Conservation (phyloP, 1,284 basidiomycete species). For the Bondarzewia mesenterica region DNA sequence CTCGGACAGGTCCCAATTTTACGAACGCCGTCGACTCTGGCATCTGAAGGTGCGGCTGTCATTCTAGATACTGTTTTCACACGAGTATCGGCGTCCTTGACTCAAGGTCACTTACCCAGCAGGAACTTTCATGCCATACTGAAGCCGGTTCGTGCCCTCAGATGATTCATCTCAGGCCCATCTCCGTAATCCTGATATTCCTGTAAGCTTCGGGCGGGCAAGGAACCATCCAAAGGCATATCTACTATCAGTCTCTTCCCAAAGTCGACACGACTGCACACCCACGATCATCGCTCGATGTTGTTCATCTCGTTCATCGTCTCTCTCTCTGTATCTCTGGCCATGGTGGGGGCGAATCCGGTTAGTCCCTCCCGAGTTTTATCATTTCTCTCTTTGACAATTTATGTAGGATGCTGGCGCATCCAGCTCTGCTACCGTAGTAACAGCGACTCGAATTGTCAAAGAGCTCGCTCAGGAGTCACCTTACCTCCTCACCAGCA, state of each 20-base stretch:
- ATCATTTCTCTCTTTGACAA: background rate
- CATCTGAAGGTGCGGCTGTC: too few species aligned
- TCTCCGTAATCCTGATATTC: background rate
- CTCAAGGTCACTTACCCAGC: background rate
- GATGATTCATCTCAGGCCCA: background rate
- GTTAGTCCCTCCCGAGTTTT: background rate
- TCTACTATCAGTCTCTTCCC: background rate
- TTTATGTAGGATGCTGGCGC: background rate
- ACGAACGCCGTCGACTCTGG: too few species aligned
- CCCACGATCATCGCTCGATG: background rate
- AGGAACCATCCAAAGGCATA: background rate
- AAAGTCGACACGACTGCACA: background rate
- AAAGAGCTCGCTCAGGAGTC: background rate
- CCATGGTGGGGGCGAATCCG: background rate
- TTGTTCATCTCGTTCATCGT: background rate
- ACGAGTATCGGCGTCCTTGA: too few species aligned
- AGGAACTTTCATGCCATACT: background rate
- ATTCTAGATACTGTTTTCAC: too few species aligned
- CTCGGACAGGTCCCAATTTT: too few species aligned
- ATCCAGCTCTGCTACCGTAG: background rate
- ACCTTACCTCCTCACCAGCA: background rate
- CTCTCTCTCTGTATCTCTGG: background rate
- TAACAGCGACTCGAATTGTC: background rate
- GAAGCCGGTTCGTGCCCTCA: background rate
- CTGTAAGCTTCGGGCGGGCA: background rate